Conservation (phyloP, 1,284 basidiomycete species). For the Bjerkandera adusta region DNA sequence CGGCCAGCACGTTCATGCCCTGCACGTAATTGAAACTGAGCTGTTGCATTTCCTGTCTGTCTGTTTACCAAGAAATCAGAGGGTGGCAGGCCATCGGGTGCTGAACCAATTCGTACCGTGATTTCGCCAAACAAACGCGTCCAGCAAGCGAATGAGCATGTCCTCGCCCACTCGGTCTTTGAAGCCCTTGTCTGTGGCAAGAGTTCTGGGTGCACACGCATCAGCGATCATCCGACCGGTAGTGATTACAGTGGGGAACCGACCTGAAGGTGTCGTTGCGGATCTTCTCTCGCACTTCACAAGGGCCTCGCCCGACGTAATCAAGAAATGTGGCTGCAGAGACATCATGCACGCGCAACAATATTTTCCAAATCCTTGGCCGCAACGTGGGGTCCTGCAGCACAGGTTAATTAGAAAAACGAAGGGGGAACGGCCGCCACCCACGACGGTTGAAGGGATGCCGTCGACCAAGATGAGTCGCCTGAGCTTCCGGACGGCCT, state of each 20-base stretch:
- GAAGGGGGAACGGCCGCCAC: no score
- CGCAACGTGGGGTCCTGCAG: conserved; percentile 70
- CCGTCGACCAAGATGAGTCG: conserved; percentile 86
- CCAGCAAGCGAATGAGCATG: conserved; percentile 92
- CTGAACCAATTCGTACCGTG: conserved; percentile 49
- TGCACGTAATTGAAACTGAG: conserved; percentile 93
- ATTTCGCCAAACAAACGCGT: conserved; percentile 97
- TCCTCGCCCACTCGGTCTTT: conserved; percentile 94
- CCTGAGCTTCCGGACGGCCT: conserved; percentile 78
- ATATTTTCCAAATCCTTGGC: conserved; percentile 89
- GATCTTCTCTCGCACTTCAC: conserved; percentile 87
- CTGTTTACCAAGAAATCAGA: conserved; percentile 35
- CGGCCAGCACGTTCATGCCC: conserved; percentile 98
- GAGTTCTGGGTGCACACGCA: conserved; percentile 58
- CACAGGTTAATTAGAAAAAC: background rate
- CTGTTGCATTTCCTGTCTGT: conserved; percentile 68
- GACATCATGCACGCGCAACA: conserved; percentile 78
- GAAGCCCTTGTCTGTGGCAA: conserved; percentile 94
- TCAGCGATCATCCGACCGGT: background rate
- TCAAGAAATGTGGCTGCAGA: conserved; percentile 75
- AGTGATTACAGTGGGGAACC: conserved; percentile 11
- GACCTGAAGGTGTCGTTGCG: conserved; percentile 80
- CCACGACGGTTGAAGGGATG: conserved; percentile 69
- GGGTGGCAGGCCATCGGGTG: conserved; percentile 2
- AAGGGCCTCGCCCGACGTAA: conserved; percentile 83